Evolutionary conservation across 192 early-diverging fungal genomes (phyloP), one percentile per base, ranked within the genome.

Genomic region (Pecoramyces ruminantium): DNA sequence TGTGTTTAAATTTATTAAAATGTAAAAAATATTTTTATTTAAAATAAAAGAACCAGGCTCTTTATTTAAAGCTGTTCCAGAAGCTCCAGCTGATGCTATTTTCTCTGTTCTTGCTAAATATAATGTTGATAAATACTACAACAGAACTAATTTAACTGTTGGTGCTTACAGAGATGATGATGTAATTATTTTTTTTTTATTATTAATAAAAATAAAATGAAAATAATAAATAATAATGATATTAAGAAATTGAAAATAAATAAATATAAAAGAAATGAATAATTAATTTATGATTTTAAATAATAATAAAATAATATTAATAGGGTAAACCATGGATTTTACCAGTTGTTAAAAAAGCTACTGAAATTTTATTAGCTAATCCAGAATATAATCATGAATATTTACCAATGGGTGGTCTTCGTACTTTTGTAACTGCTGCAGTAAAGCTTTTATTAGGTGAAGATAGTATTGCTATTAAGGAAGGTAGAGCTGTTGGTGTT

Each of bases 251-350:
- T n/a, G n/a, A n/a, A n/a, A n/a, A n/a, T n/a, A n/a, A n/a, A n/a
- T n/a, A n/a, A n/a, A n/a, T n/a, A n/a, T n/a, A n/a, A n/a, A n/a
- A n/a, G n/a, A n/a, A n/a, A n/a, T n/a, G n/a, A n/a, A n/a, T n/a
- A n/a, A n/a, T n/a, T n/a, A n/a, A n/a, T n/a, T n/a, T n/a, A n/a
- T n/a, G n/a, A n/a, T n/a, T n/a, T n/a, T n/a, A n/a, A n/a, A n/a
- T n/a, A n/a, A n/a, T n/a, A n/a, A n/a, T n/a, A n/a, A n/a, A n/a
- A n/a, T n/a, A n/a, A 11, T 34, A 34, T 34, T 34, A 34, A 51
- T 67, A 92, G 9, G 94, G 95, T 82, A 95, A 97, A 87, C 97
- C 97, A 29, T 99, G 95, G 93, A 88, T 97, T 6, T 91, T 99
- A 15, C 95, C 96, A n/a, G 95, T 95, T 28, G 96, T 99, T 27